Evolutionary conservation across 768 basidiomycete species (phyloP).

Genomic region (Suillus subaureus): DNA sequence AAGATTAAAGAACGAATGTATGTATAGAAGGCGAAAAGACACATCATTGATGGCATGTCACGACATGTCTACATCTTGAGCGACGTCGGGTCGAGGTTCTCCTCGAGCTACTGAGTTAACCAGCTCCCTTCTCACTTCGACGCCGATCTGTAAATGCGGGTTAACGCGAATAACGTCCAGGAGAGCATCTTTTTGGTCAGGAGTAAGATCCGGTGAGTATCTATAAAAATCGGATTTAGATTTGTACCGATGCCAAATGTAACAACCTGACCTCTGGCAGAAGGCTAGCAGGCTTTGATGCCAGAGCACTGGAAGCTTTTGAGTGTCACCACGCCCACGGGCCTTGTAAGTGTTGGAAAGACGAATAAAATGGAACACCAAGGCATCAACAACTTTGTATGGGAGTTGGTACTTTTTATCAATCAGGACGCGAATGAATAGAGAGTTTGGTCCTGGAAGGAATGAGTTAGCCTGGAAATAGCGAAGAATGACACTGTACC

Average conservation of each 20-base stretch:
- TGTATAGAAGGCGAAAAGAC: background rate
- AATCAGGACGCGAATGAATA: constrained; percentile 94
- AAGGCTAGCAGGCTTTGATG: constrained; percentile 96
- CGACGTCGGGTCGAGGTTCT: constrained; percentile 66
- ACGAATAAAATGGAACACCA: constrained; percentile 98
- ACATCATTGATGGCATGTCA: constrained; percentile 22
- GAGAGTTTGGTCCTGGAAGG: constrained; percentile 77
- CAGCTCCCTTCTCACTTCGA: constrained; percentile 90
- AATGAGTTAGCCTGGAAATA: background rate
- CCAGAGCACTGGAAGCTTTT: constrained; percentile 95
- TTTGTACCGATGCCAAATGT: background rate
- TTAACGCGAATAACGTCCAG: constrained; percentile 88
- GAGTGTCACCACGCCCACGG: constrained; percentile 65
- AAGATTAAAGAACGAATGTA: background rate
- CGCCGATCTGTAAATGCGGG: constrained; percentile 83
- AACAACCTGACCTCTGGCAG: constrained; percentile 74
- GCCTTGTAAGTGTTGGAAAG: constrained; percentile 90
- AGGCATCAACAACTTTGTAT: constrained; percentile 95
- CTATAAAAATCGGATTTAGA: constrained; percentile 40
- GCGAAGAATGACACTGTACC: constrained; percentile 43
- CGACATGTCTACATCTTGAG: constrained; percentile 68
- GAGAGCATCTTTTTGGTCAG: constrained; percentile 97
- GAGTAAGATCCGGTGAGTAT: constrained; percentile 91
- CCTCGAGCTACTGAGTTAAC: constrained; percentile 86
- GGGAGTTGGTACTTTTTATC: constrained; percentile 99